phyloP scores from a whole-genome alignment of 257 asterid genomes.

The Solanum gandarillasii region DNA sequence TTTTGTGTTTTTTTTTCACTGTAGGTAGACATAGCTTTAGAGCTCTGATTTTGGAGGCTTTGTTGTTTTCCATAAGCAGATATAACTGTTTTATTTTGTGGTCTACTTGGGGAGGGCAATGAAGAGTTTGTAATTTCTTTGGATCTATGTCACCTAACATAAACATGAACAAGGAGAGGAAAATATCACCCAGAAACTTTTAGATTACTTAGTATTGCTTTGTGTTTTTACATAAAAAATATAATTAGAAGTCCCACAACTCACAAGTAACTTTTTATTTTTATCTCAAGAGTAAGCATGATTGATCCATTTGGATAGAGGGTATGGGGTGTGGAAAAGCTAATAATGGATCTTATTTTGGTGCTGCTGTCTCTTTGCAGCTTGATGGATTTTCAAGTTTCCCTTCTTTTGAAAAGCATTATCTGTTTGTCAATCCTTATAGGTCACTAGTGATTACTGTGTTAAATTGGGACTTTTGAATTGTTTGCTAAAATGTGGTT shows the following conservation, averaged over 20 bases:
- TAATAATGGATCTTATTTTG: background rate
- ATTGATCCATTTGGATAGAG: background rate
- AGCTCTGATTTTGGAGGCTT: background rate
- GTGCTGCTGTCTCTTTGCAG: background rate
- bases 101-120: background rate
- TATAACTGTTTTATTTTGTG: background rate
- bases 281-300: background rate
- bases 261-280: background rate
- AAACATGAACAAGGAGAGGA: background rate
- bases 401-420: background rate
- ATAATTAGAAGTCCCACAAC: background rate
- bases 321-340: background rate
- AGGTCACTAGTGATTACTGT: background rate
- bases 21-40: background rate
- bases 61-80: background rate
- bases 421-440: background rate
- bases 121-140: background rate
- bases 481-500: conserved; percentile 7
- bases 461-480: background rate
- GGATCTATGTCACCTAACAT: background rate
- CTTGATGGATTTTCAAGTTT: background rate
- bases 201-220: background rate
- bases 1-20: background rate
- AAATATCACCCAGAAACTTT: background rate
- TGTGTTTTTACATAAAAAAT: background rate